Evolutionary conservation across 495 filamentous ascomycete genomes (phyloP).

Genomic region (Talaromyces proteolyticus): DNA sequence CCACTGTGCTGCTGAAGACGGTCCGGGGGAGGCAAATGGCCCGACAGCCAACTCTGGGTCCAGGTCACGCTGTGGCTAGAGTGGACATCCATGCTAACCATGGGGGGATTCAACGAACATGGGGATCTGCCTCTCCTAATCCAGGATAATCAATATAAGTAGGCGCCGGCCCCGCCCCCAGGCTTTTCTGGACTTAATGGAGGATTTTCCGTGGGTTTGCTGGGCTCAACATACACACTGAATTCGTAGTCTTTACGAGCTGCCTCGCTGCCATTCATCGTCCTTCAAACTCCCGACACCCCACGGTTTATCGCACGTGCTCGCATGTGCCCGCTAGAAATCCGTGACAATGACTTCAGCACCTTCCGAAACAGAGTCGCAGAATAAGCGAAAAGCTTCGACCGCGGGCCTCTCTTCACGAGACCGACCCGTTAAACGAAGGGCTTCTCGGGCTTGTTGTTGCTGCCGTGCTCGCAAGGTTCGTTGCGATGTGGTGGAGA

Average conservation of each 20-base stretch:
- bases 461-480: constrained; percentile 86
- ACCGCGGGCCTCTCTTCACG: constrained; percentile 30
- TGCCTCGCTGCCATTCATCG: not conserved
- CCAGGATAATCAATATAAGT: constrained; percentile 1
- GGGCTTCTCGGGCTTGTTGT: constrained; percentile 83
- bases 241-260: not conserved
- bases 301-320: no score
- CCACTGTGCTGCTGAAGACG: not conserved
- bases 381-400: constrained; percentile 38
- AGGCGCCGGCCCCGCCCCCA: constrained; percentile 7
- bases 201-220: not conserved
- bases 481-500: constrained; percentile 88
- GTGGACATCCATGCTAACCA: not conserved
- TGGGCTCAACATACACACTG: not conserved
- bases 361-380: constrained; percentile 24
- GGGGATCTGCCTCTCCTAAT: not conserved
- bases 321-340: not conserved
- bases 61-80: not conserved
- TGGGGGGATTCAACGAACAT: not conserved
- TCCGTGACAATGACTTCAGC: constrained; percentile 4
- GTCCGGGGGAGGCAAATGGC: not conserved
- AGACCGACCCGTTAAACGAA: constrained; percentile 64
- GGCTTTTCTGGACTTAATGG: not conserved
- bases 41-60: not conserved
- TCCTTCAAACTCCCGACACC: not conserved